Base-by-base conservation (phyloP, 176 grass and related monocot species). In the Avena eriantha region DNA sequence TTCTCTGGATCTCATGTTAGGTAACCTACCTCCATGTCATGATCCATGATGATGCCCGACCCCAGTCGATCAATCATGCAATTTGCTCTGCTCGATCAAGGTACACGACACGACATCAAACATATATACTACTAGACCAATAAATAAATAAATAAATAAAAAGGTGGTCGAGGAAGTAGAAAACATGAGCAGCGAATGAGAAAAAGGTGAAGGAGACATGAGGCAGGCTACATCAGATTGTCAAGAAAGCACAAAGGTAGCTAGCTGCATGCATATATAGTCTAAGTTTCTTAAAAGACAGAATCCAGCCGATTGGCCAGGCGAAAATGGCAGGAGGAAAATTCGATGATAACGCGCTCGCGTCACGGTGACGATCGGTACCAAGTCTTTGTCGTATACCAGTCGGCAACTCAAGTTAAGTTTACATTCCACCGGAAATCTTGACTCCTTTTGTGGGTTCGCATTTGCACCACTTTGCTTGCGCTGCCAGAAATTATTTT, bases 211-310 rank as follows among this genome's bases (percentile, higher is more conserved):
- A 47, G 16, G 14, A 3, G 73, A 41, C 39, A 41, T 68, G 73
- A 9, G 26, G 33, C 39, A 45, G 39, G 39, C 39, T 21, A 5
- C 57, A 57, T 58, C 73, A 33, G 39, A 18, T 75, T 41, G 85
- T 91, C 89, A 84, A 87, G 81, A 87, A 89, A 81, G 43, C 75
- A 41, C 45, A 79, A 41, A 41, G 39, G 39, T 41, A 41, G 39
- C 39, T 41, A 41, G 39, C 39, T 8, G 39, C 39, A 41, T 1
- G 0, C 7, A 41, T 7, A 41, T 41, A 41, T 7, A 41, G 39
- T 41, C 39, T 41, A 41, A 41, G 5, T 41, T 41, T 41, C 83
- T 59, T 59, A 77, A 86, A 82, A 82, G 63, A 2, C 31, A 79
- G 58, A 59, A 72, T 10, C 63, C 21, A 6, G 35, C n/a, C 74